Percentiles rank a stretch among this genome's conserved stretches.
These are phyloP conservation scores for Erodium trifolium DNA, from an alignment of 441 rosid genomes.

Conservation along the genomic window DNA sequence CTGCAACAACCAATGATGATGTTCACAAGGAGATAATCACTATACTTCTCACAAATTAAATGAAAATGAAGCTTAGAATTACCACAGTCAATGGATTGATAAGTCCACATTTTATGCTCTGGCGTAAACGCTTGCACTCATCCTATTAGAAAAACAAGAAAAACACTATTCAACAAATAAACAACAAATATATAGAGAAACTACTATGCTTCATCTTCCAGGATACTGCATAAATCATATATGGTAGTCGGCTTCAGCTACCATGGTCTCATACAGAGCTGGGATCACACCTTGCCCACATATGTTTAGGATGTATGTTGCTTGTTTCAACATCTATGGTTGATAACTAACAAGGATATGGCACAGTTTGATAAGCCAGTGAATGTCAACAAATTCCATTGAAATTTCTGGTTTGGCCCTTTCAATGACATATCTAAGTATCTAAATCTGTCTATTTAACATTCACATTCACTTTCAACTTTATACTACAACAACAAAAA, in stretches of 20 bases:
- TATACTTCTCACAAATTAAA: neutral
- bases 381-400: neutral
- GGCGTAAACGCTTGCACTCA: slow-evolving; percentile 93
- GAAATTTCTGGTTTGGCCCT: neutral
- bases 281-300: neutral
- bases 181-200: neutral
- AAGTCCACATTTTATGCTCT: slow-evolving; percentile 92
- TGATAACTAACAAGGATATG: neutral
- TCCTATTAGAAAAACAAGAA: slow-evolving; percentile 44
- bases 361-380: neutral
- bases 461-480: neutral
- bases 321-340: neutral
- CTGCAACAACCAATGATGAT: slow-evolving; percentile 35
- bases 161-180: slow-evolving; percentile 11
- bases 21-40: slow-evolving; percentile 1
- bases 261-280: neutral
- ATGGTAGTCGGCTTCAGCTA: neutral
- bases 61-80: slow-evolving; percentile 21
- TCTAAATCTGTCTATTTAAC: neutral
- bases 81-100: slow-evolving; percentile 84
- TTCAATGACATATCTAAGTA: neutral
- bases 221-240: neutral
- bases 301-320: neutral
- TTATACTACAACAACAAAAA: neutral
- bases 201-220: neutral